Conservation (phyloP, 805 yeast species). For the Candida sphagnicola region DNA sequence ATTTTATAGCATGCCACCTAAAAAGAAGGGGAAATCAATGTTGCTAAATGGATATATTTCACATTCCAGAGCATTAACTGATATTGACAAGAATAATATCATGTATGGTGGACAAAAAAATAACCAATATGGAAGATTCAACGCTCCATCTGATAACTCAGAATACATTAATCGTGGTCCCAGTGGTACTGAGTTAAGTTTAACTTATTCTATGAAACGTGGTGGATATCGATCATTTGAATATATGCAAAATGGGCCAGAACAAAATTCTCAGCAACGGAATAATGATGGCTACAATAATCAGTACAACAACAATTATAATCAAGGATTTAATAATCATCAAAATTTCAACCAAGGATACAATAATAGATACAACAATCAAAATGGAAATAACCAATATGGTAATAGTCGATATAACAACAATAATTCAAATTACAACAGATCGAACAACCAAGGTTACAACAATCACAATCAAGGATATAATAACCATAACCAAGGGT, state of each 20-base stretch:
- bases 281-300: slow-evolving; percentile 11
- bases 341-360: slow-evolving; percentile 1
- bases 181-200: slow-evolving; percentile 27
- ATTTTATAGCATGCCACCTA: slow-evolving; percentile 59
- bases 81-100: slow-evolving; percentile 64
- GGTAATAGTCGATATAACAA: background rate
- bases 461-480: slow-evolving; percentile 5
- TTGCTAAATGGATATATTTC: slow-evolving; percentile 74
- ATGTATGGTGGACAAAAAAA: slow-evolving; percentile 38
- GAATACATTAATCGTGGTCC: slow-evolving; percentile 41
- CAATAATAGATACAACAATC: slow-evolving; percentile 5
- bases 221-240: slow-evolving; percentile 34
- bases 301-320: slow-evolving; percentile 3
- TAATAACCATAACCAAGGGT: slow-evolving; percentile 8
- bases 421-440: slow-evolving; percentile 9
- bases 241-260: slow-evolving; percentile 8
- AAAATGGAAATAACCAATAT: no score
- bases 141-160: slow-evolving; percentile 25
- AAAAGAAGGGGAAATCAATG: slow-evolving; percentile 71
- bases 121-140: slow-evolving; percentile 25
- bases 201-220: slow-evolving; percentile 28
- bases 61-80: slow-evolving; percentile 55
- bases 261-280: slow-evolving; percentile 14
- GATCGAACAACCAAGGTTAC: slow-evolving; percentile 4
- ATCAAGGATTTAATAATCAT: slow-evolving; percentile 7